These are phyloP conservation scores for Diaporthe aspalathi DNA, from an alignment of 2,329 filamentous ascomycete genomes.

Conservation along the genomic window DNA sequence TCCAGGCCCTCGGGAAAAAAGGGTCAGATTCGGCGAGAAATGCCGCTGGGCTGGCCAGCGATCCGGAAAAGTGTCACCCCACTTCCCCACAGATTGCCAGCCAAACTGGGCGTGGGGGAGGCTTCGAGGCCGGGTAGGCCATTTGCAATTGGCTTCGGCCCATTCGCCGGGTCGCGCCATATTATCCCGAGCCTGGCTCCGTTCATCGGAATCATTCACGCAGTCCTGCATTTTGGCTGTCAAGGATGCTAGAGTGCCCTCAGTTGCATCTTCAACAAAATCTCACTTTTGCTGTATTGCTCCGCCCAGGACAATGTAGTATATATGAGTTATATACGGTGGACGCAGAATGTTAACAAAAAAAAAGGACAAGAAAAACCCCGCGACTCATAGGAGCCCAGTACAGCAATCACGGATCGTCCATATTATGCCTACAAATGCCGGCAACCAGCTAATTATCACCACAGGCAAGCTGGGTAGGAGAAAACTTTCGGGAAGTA, in stretches of 20 bases:
- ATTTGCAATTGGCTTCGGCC: constrained; percentile 34
- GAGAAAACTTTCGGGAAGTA: background rate
- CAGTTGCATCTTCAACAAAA: background rate
- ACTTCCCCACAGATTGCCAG: constrained; percentile 33
- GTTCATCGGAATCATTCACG: constrained; percentile 9
- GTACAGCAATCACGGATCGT: too few species aligned
- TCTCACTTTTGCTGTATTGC: background rate
- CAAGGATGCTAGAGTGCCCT: background rate
- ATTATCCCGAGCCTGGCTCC: constrained; percentile 27
- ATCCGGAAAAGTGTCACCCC: constrained; percentile 4
- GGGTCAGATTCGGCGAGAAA: constrained; percentile 35
- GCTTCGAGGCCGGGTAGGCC: too few species aligned
- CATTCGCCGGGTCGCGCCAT: constrained; percentile 34
- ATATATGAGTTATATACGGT: background rate
- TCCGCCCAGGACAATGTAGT: background rate
- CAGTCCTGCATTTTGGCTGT: background rate
- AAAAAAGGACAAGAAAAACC: too few species aligned
- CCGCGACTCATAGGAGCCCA: too few species aligned
- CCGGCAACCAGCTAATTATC: background rate
- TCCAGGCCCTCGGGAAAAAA: background rate
- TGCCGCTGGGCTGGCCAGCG: constrained; percentile 15
- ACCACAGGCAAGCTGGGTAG: background rate
- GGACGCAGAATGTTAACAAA: too few species aligned
- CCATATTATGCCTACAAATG: background rate
- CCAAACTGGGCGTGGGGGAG: constrained; percentile 21